Evolutionary conservation across 176 grass and related monocot species (phyloP).

Genomic region (Cenchrus americanus): DNA sequence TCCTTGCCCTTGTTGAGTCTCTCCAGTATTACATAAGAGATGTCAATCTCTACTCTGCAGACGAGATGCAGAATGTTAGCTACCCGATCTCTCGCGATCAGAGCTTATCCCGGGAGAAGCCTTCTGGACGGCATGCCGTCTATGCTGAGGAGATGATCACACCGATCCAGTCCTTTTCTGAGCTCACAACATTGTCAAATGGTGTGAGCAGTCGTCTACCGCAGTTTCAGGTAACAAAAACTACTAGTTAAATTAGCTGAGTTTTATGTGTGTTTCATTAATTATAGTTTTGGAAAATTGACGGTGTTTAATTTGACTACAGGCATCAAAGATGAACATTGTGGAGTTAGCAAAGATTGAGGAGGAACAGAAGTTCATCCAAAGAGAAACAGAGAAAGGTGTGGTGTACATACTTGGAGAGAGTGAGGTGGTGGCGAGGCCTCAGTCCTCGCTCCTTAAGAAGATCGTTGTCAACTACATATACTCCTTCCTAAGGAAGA

Average conservation of each 20-base stretch:
- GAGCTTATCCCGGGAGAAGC: slow-evolving; percentile 28
- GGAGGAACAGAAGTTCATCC: slow-evolving; percentile 36
- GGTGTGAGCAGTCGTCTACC: slow-evolving; percentile 1
- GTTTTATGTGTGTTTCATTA: not conserved
- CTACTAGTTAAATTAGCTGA: not conserved
- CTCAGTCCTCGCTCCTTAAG: slow-evolving; percentile 36
- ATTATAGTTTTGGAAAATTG: not conserved
- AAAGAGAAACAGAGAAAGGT: slow-evolving; percentile 43
- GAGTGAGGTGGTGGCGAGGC: slow-evolving; percentile 46
- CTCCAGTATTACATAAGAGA: slow-evolving; percentile 36
- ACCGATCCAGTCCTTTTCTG: slow-evolving; percentile 40
- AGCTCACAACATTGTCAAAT: not conserved
- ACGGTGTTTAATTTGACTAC: not conserved
- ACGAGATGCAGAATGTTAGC: not conserved
- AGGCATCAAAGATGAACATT: slow-evolving; percentile 36
- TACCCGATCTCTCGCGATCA: not conserved
- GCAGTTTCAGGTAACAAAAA: slow-evolving; percentile 30
- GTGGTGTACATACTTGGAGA: slow-evolving; percentile 56
- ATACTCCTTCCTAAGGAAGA: slow-evolving; percentile 57
- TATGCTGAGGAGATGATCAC: slow-evolving; percentile 45
- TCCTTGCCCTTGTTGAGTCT: not conserved
- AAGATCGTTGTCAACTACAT: slow-evolving; percentile 43
- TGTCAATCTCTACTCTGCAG: not conserved
- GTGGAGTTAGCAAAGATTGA: slow-evolving; percentile 41
- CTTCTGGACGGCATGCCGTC: slow-evolving; percentile 13